Conservation (phyloP, 805 yeast genomes). For the Jamesozyma hellenica region DNA sequence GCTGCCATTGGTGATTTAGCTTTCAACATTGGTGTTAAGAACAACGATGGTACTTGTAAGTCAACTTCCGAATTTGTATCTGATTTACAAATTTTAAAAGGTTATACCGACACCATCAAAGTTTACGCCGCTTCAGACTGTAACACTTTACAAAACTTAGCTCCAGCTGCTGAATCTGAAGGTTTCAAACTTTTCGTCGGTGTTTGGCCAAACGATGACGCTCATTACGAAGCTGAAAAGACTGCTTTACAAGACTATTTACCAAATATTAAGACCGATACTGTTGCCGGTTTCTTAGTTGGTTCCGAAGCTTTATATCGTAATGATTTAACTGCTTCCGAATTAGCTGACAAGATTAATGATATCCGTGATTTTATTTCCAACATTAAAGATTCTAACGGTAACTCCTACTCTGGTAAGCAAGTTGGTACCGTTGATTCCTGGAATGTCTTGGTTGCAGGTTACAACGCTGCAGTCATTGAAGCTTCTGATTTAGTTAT, state of each 20-base stretch:
- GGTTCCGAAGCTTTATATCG: slow-evolving; percentile 96
- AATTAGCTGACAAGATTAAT: slow-evolving; percentile 58
- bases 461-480: slow-evolving; percentile 58
- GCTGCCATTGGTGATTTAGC: slow-evolving; percentile 64
- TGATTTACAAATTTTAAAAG: slow-evolving; percentile 53
- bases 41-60: slow-evolving; percentile 69
- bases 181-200: slow-evolving; percentile 75
- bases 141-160: slow-evolving; percentile 73
- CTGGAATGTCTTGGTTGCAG: slow-evolving; percentile 87
- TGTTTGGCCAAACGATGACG: slow-evolving; percentile 86
- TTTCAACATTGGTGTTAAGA: slow-evolving; percentile 78
- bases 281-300: slow-evolving; percentile 71
- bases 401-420: slow-evolving; percentile 57
- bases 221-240: slow-evolving; percentile 68
- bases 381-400: slow-evolving; percentile 65
- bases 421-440: slow-evolving; percentile 94
- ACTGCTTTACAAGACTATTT: slow-evolving; percentile 58
- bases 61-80: slow-evolving; percentile 53
- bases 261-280: slow-evolving; percentile 58
- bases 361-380: slow-evolving; percentile 51
- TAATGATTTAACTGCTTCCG: slow-evolving; percentile 65
- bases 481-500: slow-evolving; percentile 74
- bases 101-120: slow-evolving; percentile 58
- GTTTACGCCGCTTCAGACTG: slow-evolving; percentile 92
- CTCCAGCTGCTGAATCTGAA: slow-evolving; percentile 74